These are phyloP conservation scores for Colletotrichum tofieldiae DNA, from an alignment of 2,329 filamentous ascomycete genomes.

Conservation along the genomic window DNA sequence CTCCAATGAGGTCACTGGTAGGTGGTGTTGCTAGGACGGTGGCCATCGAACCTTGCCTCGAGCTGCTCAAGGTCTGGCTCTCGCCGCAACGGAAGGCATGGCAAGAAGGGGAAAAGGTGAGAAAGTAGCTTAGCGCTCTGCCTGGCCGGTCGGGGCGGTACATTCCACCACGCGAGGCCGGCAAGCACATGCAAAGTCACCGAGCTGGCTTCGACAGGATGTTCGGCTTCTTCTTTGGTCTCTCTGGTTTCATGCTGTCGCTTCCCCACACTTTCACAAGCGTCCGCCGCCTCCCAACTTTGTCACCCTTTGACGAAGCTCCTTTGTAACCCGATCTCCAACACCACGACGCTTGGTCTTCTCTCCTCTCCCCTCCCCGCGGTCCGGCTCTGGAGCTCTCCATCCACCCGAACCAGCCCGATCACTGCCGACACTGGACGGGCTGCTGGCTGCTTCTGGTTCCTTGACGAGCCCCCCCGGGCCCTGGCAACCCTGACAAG, in stretches of 20 bases:
- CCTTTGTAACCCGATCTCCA: constrained; percentile 32
- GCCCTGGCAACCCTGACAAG: background rate
- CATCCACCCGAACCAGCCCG: constrained; percentile 55
- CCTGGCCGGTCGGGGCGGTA: constrained; percentile 3
- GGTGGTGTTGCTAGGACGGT: background rate
- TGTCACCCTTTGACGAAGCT: constrained; percentile 22
- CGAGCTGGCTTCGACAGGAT: background rate
- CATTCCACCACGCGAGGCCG: constrained; percentile 21
- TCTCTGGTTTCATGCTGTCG: constrained; percentile 31
- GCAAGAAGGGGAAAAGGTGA: background rate
- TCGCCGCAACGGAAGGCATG: background rate
- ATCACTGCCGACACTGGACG: constrained; percentile 51
- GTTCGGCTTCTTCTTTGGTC: constrained; percentile 7
- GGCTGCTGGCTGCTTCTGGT: constrained; percentile 26
- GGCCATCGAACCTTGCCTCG: background rate
- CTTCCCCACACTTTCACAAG: constrained; percentile 52
- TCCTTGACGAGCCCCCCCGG: constrained; percentile 8
- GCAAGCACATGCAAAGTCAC: constrained; percentile 40
- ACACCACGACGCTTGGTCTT: constrained; percentile 29
- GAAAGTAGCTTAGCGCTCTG: background rate
- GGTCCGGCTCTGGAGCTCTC: constrained; percentile 45
- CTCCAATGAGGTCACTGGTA: constrained; percentile 21
- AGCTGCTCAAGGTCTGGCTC: background rate
- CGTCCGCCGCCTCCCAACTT: constrained; percentile 22
- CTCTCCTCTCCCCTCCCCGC: constrained; percentile 35